Evolutionary conservation across 2,329 filamentous ascomycete genomes (phyloP), one percentile per base, ranked within the genome.

Genomic region (Knufia fluminis): DNA sequence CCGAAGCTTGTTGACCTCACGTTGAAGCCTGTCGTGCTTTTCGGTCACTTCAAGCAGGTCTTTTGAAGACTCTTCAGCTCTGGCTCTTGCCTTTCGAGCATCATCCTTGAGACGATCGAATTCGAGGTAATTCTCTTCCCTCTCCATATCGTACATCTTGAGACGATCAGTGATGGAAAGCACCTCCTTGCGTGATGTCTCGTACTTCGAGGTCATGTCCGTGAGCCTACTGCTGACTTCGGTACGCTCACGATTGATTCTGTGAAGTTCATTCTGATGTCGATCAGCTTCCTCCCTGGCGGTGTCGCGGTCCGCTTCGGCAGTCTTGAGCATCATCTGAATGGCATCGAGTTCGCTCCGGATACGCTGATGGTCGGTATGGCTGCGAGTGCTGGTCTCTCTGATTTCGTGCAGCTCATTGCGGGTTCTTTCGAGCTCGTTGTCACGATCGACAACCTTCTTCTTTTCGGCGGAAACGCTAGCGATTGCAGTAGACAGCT

Each of bases 41-140:
- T 62, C 60, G 24, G 52, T 60, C 20, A 57, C 32, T 19, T 56
- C 53, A 7, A 53, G 42, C 9, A 61, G 51, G 49, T 63, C 62
- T 12, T 52, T 46, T 9, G 52, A 52, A 24, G 53, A 50, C 35
- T 63, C 61, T 3, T 59, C 60, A 20, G 52, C 52, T 39, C 54
- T 51, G 39, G 49, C 46, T 28, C 53, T 57, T 41, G 53, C 42
- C 45, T 59, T 59, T 38, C 58, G 56, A n/a, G 61, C 49, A 45
- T 64, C 59, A 26, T 62, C 60, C 20, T 60, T 54, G 19, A 63
- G 50, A 19, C 58, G 57, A 24, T 59, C 59, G 43, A 60, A 61
- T 53, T 62, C 61, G 19, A 60, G 53, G 4, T 59, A 46, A 38
- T 54, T 52, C 33, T 56, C 58, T 17, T 57, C 57, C 2, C 58